phyloP scores from a whole-genome alignment of 768 basidiomycete genomes.

The Leccinellum rugosiceps region DNA sequence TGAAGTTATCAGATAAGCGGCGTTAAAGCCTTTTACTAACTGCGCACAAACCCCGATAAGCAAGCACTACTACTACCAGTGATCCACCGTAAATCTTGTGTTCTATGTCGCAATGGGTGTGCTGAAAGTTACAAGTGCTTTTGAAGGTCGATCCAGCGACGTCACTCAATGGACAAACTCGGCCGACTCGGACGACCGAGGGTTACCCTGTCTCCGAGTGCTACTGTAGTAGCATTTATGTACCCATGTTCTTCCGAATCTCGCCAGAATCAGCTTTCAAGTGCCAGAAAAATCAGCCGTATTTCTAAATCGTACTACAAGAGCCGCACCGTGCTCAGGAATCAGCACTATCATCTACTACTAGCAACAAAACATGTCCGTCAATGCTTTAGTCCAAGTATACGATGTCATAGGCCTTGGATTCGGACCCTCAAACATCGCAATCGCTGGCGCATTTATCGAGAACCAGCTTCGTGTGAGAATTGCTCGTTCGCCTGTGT shows the following conservation, averaged over 20 bases:
- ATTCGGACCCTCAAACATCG: conserved; percentile 53
- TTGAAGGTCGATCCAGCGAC: background rate
- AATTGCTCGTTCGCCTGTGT: background rate
- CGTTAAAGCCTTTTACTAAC: background rate
- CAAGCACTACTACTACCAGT: too few species aligned
- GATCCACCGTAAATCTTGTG: background rate
- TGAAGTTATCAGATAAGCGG: conserved; percentile 9
- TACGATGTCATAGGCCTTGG: conserved; percentile 51
- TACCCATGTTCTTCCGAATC: background rate
- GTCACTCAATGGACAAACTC: background rate
- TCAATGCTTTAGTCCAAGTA: background rate
- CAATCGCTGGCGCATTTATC: conserved; percentile 47
- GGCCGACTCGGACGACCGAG: background rate
- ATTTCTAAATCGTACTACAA: background rate
- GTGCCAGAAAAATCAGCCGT: background rate
- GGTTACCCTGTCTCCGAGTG: background rate
- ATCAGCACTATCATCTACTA: background rate
- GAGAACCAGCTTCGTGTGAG: conserved; percentile 32
- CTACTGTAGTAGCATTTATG: background rate
- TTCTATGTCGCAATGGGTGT: background rate
- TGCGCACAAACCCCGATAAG: background rate
- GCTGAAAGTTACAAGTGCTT: background rate
- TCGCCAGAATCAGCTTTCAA: background rate
- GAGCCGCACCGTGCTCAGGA: background rate
- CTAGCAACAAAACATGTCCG: conserved; percentile 3